A percentile compares a stretch with the other conserved stretches of the same genome.
These are phyloP conservation scores for Nannochloropsis oceanica DNA, from an alignment of 108 stramenopile species.

Conservation along the genomic window DNA sequence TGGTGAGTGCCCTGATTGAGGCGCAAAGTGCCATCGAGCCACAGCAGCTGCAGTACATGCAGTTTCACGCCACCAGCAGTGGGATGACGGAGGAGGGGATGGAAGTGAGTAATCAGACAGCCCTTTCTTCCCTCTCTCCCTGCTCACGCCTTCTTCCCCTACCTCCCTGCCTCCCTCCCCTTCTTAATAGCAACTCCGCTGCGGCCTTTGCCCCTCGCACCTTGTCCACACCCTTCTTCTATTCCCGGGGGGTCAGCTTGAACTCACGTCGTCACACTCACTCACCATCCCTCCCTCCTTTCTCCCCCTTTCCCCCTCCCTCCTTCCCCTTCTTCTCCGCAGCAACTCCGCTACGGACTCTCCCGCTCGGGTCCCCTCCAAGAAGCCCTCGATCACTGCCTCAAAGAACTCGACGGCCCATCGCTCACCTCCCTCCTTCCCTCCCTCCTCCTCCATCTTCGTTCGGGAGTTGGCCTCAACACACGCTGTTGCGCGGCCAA, in stretches of 20 bases:
- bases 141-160: too few relatives aligned
- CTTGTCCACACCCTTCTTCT: too few relatives aligned
- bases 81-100: conserved; percentile 29
- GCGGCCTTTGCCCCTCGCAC: too few relatives aligned
- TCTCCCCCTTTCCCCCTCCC: not conserved
- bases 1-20: not conserved
- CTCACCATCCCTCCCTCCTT: too few relatives aligned
- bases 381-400: conserved; percentile 26
- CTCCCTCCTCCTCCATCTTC: conserved; percentile 6
- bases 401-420: conserved; percentile 8
- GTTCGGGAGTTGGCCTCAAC: conserved; percentile 4
- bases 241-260: too few relatives aligned
- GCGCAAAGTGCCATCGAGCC: not conserved
- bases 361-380: conserved; percentile 27
- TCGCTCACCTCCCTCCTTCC: conserved; percentile 14
- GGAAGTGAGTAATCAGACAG: not conserved
- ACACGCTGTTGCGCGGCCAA: conserved; percentile 23
- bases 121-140: too few relatives aligned
- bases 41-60: conserved; percentile 33
- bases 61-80: conserved; percentile 26
- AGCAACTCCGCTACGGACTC: conserved; percentile 11
- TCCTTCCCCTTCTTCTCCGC: not conserved
- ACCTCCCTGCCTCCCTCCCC: too few relatives aligned
- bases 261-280: too few relatives aligned
- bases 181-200: too few relatives aligned